Evolutionary conservation across 1,139 yeast species (phyloP), one percentile per base, ranked within the genome.

Genomic region (Yamadazyma kanchanaburiensis): DNA sequence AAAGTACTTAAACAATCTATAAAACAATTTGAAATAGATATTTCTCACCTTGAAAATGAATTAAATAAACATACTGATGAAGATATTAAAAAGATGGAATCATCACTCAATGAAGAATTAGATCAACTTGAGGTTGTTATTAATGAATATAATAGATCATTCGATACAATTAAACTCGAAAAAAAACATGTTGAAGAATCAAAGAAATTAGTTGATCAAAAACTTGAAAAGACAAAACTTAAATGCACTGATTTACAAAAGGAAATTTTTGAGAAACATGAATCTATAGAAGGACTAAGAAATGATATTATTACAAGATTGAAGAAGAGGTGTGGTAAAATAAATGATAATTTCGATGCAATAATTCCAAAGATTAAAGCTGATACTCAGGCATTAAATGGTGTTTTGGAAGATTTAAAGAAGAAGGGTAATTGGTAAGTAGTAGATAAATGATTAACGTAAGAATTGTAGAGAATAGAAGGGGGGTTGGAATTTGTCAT

Each of bases 1-100:
- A 62, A 63, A 37, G 70, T 72, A 2, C 53, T 68, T 32, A 55
- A 64, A 36, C 70, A 67, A 37, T 53, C 65, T 1, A 69, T 64
- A 4, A 45, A 51, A 15, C 74, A 67, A 44, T 50, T 65, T 33
- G 72, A 68, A 38, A 43, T 42, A 22, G 73, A 68, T 31, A 61
- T 66, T 19, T 42, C 43, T 6, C 45, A 40, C 12, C 47, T 65
- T 26, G 48, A 53, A 18, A 10, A 10, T 8, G 10, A 18, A 10
- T 18, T 18, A 10, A 10, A 18, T 7, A 18, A 18, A 18, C n/a
- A n/a, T n/a, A n/a, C n/a, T n/a, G 31, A 31, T 15, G 49, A 54
- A 23, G 45, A 62, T 17, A 34, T 38, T 6, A 36, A 42, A 3
- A 40, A 49, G 12, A 51, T 51, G 22, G 32, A 37, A 7, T 39